Conservation (phyloP, 257 asterid genomes). For the Solanum ossicruentum region DNA sequence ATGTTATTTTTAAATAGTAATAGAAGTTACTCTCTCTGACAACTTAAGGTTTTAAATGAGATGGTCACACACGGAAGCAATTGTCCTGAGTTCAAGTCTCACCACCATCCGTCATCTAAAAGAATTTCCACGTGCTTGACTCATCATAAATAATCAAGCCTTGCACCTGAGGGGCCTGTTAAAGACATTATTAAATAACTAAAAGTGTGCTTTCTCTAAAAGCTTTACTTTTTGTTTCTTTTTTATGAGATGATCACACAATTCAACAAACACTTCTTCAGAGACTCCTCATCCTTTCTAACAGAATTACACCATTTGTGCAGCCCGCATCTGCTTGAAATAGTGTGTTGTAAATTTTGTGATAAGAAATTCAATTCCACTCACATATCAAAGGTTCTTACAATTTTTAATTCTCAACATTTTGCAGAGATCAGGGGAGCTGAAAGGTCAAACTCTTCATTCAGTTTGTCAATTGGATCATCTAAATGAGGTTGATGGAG, state of each 20-base stretch:
- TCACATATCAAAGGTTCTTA: background rate
- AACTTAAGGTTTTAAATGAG: background rate
- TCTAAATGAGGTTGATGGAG: conserved; percentile 23
- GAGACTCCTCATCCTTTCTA: background rate
- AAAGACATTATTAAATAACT: background rate
- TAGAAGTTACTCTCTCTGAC: background rate
- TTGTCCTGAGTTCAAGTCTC: background rate
- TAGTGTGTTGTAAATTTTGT: background rate
- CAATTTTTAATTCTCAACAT: background rate
- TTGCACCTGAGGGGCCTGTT: background rate
- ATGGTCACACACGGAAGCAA: background rate
- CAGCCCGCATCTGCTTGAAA: background rate
- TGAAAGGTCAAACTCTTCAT: conserved; percentile 28
- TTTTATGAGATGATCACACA: background rate
- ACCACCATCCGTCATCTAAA: background rate
- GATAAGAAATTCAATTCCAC: background rate
- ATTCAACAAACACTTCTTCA: background rate
- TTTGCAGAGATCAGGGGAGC: conserved; percentile 60
- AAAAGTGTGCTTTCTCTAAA: background rate
- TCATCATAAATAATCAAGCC: background rate
- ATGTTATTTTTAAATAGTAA: background rate
- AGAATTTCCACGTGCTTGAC: background rate
- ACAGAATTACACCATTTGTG: background rate
- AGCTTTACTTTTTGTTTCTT: background rate
- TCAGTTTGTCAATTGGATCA: conserved; percentile 32